Base-by-base conservation (phyloP, 768 basidiomycete genomes). In the Mycena latifolia region DNA sequence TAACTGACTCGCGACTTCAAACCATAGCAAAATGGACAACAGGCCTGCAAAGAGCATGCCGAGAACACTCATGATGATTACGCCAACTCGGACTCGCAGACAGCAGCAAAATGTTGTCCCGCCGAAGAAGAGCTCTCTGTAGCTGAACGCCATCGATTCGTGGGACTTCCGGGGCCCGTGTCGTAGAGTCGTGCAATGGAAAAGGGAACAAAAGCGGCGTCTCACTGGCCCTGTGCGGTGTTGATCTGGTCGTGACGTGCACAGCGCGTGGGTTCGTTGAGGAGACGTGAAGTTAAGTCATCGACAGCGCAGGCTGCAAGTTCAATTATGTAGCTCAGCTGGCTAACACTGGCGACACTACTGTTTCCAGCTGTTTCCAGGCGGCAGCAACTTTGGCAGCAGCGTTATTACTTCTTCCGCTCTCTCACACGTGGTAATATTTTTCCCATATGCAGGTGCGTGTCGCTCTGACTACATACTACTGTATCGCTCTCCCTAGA, bases 51-150 rank as follows among this genome's bases (percentile, higher is more conserved):
- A 76, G 22, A 89, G 67, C 58, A 89, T 83, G 1, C 84, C 85
- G 10, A 90, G 74, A 3, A 84, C 62, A 29, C 88, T 81, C 80
- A 88, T 83, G 47, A 84, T 69, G 48, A 88, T 78, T 33, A 91
- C 89, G 35, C 91, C 89, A 6, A 86, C 60, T 61, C 90, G 84
- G 8, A 89, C 88, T 29, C 88, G 88, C 69, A 89, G 89, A 69
- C 81, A 89, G 46, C 69, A 70, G 71, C 90, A 91, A 73, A 85
- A 90, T 4, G 79, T 84, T 37, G 70, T 80, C n/a, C 86, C 83
- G 28, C 82, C 84, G 50, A 85, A 83, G 51, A 89, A 75, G 51
- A 84, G 75, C 33, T 79, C 77, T 60, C 77, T 79, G 72, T 85
- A 77, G 72, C 81, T 82, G 75, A 83, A 79, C 3, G 76, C 69